These are phyloP conservation scores for Aspergillus incahuasiensis DNA, from an alignment of 495 filamentous ascomycete genomes.

Conservation along the genomic window DNA sequence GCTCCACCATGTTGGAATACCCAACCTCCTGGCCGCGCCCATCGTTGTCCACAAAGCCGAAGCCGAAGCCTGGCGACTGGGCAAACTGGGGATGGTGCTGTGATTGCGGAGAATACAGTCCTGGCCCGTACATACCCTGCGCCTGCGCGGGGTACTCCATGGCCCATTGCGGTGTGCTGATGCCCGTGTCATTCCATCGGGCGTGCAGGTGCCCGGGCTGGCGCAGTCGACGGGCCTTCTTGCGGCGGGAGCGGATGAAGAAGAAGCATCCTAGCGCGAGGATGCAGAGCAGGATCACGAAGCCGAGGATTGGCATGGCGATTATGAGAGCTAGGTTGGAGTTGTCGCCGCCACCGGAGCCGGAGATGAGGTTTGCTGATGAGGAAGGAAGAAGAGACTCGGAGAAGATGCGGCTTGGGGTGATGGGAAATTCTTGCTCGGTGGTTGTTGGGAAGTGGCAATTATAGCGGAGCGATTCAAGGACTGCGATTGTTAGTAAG, in stretches of 20 bases:
- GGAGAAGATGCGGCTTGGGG: conserved; percentile 42
- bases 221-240: conserved; percentile 8
- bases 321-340: conserved; percentile 45
- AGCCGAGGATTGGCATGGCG: conserved; percentile 38
- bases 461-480: conserved; percentile 47
- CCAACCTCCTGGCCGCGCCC: conserved; percentile 19
- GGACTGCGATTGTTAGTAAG: conserved; percentile 27
- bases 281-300: conserved; percentile 10
- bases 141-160: conserved; percentile 15
- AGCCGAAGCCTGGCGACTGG: conserved; percentile 16
- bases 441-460: conserved; percentile 40
- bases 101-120: conserved; percentile 1
- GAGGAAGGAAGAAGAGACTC: conserved; percentile 35
- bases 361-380: conserved; percentile 25
- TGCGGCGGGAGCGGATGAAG: conserved; percentile 13
- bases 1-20: conserved; percentile 8
- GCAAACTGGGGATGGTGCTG: conserved; percentile 13
- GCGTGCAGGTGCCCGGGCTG: conserved; percentile 8
- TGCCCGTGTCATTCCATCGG: conserved; percentile 11
- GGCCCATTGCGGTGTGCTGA: conserved; percentile 14
- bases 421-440: conserved; percentile 36
- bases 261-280: conserved; percentile 13
- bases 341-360: conserved; percentile 25
- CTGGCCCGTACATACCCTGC: conserved; percentile 11
- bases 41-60: conserved; percentile 28